A percentile compares a stretch with the other conserved stretches of the same genome.
Conservation (phyloP, 108 stramenopile species). For the Craspedostauros australis region DNA sequence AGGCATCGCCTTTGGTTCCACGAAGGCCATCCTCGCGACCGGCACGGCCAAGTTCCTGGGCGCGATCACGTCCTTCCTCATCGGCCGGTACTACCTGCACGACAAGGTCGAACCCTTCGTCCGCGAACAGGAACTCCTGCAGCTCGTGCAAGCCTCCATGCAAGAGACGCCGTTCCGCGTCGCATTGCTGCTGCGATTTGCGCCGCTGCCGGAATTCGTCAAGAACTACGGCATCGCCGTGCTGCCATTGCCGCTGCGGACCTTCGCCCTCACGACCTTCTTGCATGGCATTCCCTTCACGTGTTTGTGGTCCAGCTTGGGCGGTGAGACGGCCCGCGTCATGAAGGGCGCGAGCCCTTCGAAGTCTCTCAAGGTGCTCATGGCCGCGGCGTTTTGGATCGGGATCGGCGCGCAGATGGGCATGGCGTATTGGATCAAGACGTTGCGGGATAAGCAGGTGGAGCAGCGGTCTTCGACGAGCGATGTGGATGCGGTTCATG, state of each 20-base stretch:
- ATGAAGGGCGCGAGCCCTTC: slow-evolving; percentile 28
- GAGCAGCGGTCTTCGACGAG: no score
- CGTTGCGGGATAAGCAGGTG: slow-evolving; percentile 8
- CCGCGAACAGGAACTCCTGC: slow-evolving; percentile 37
- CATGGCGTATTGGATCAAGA: slow-evolving; percentile 23
- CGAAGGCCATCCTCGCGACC: slow-evolving; percentile 23
- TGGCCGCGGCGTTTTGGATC: slow-evolving; percentile 12
- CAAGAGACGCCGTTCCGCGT: slow-evolving; percentile 33
- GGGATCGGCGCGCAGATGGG: no score
- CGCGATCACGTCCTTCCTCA: slow-evolving; percentile 32
- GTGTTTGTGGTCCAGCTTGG: slow-evolving; percentile 53
- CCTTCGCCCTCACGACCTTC: slow-evolving; percentile 29
- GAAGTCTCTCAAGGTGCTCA: slow-evolving; percentile 11
- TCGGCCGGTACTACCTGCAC: slow-evolving; percentile 35
- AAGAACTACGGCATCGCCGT: slow-evolving; percentile 52
- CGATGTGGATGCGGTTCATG: no score
- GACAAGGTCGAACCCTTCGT: slow-evolving; percentile 27
- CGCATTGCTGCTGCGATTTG: slow-evolving; percentile 46
- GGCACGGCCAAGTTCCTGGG: slow-evolving; percentile 44
- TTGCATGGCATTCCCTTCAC: slow-evolving; percentile 58
- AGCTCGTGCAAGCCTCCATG: slow-evolving; percentile 38
- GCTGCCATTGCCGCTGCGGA: slow-evolving; percentile 24
- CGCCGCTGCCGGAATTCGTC: slow-evolving; percentile 51
- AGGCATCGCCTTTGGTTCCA: slow-evolving; percentile 52
- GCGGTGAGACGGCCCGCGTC: slow-evolving; percentile 43